phyloP scores from a whole-genome alignment of 495 filamentous ascomycete genomes.

The Chaetomidium leptoderma region DNA sequence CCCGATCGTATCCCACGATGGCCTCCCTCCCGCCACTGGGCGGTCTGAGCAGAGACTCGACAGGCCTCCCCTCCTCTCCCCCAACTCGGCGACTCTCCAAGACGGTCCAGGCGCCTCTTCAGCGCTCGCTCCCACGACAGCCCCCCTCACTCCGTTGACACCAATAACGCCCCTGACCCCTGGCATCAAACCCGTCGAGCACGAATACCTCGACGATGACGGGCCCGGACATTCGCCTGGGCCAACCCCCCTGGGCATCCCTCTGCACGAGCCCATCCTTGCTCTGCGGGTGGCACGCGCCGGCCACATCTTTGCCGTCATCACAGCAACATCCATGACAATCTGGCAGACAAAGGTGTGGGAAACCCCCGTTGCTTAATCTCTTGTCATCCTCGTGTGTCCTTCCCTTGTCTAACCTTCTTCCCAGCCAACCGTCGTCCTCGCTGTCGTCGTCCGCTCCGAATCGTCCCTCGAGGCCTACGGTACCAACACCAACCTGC shows the following conservation, averaged over 20 bases:
- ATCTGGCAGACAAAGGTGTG: constrained; percentile 93
- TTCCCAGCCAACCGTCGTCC: constrained; percentile 76
- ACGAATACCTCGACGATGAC: constrained; percentile 39
- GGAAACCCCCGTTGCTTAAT: neutral
- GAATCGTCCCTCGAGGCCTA: constrained; percentile 72
- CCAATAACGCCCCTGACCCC: constrained; percentile 50
- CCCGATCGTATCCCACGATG: constrained; percentile 43
- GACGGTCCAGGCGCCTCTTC: constrained; percentile 27
- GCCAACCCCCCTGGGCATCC: constrained; percentile 13
- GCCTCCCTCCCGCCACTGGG: constrained; percentile 29
- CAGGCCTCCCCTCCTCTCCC: constrained; percentile 24
- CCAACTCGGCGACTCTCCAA: constrained; percentile 22
- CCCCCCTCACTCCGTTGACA: constrained; percentile 37
- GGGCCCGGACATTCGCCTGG: constrained; percentile 12
- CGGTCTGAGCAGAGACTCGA: constrained; percentile 27
- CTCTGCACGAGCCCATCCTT: constrained; percentile 57
- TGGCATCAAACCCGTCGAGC: constrained; percentile 50
- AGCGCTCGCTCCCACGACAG: constrained; percentile 10
- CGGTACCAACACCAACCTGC: constrained; percentile 74
- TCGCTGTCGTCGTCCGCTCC: constrained; percentile 81
- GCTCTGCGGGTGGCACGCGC: constrained; percentile 73
- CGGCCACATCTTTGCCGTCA: constrained; percentile 83
- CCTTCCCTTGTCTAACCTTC: constrained; percentile 19
- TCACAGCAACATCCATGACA: constrained; percentile 75
- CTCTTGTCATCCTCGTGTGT: neutral